phyloP scores from a whole-genome alignment of 2,329 filamentous ascomycete species.

The Amylocarpus encephaloides region DNA sequence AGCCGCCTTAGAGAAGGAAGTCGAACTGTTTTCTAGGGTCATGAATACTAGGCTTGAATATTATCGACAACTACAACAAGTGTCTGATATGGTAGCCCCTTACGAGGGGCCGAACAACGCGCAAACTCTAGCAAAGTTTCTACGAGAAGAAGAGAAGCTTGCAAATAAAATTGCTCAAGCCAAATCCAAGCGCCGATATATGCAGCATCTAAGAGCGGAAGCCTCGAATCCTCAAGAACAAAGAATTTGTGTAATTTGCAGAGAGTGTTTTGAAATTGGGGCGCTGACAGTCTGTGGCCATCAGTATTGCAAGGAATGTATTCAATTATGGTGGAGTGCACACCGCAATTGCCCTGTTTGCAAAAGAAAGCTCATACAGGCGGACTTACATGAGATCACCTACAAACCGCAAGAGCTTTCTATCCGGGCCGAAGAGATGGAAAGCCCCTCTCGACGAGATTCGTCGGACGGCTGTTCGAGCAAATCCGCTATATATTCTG shows the following conservation, averaged over 20 bases:
- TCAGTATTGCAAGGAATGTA: conserved; percentile 84
- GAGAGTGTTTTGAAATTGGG: conserved; percentile 68
- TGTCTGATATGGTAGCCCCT: conserved; percentile 81
- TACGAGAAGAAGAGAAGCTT: conserved; percentile 53
- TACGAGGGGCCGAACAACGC: conserved; percentile 49
- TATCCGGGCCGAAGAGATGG: conserved; percentile 52
- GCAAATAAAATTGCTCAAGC: conserved; percentile 53
- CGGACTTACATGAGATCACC: conserved; percentile 78
- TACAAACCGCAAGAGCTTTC: conserved; percentile 70
- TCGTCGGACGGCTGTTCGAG: conserved; percentile 16
- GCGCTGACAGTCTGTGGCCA: conserved; percentile 85
- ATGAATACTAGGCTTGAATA: conserved; percentile 87
- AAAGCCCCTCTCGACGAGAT: conserved; percentile 24
- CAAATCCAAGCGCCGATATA: conserved; percentile 71
- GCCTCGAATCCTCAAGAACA: conserved; percentile 53
- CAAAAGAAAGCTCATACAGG: conserved; percentile 58
- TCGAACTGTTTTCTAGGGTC: conserved; percentile 66
- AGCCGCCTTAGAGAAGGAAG: conserved; percentile 55
- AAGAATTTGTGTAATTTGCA: conserved; percentile 81
- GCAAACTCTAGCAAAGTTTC: conserved; percentile 36
- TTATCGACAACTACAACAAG: conserved; percentile 80
- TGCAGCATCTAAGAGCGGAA: conserved; percentile 36
- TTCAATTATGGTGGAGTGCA: conserved; percentile 68
- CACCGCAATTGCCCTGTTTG: conserved; percentile 79
- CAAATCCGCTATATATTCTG: conserved; percentile 62